Conservation (phyloP, 305 asterid species). For the Caryopteris hybrid region DNA sequence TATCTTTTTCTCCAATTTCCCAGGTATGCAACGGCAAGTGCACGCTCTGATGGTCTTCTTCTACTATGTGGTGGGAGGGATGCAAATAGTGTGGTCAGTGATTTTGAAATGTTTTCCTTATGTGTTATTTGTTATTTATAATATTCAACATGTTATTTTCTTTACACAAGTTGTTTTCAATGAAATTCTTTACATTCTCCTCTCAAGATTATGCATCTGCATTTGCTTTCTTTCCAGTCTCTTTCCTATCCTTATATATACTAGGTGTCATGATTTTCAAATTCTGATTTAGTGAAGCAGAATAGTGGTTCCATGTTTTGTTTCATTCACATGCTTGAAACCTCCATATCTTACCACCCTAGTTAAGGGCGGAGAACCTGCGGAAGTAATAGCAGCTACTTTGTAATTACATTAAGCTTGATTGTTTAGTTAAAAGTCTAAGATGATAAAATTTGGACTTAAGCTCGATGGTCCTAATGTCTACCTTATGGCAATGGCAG, state of each 20-base stretch:
- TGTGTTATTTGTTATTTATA: not conserved
- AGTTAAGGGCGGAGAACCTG: not conserved
- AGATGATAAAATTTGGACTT: not conserved
- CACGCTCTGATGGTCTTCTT: conserved; percentile 99
- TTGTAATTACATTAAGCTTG: not conserved
- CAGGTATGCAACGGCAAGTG: conserved; percentile 99
- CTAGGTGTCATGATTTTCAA: not conserved
- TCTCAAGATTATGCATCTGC: not conserved
- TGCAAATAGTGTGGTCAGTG: conserved; percentile 94
- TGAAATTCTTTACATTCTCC: not conserved
- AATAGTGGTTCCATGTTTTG: not conserved
- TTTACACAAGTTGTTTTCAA: not conserved
- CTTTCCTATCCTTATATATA: not conserved
- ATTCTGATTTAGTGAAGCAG: not conserved
- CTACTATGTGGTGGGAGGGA: conserved; percentile 99
- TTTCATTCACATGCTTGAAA: not conserved
- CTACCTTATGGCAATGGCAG: not conserved
- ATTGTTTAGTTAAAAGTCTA: not conserved
- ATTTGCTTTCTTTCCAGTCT: conserved; percentile 6
- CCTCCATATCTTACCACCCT: not conserved
- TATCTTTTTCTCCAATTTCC: conserved; percentile 20
- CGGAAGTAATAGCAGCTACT: not conserved
- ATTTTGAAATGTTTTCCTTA: conserved; percentile 1
- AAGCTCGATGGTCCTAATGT: not conserved
- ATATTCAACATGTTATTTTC: conserved; percentile 3